Conservation (phyloP, 306 rosid species). For the Malus fusca region DNA sequence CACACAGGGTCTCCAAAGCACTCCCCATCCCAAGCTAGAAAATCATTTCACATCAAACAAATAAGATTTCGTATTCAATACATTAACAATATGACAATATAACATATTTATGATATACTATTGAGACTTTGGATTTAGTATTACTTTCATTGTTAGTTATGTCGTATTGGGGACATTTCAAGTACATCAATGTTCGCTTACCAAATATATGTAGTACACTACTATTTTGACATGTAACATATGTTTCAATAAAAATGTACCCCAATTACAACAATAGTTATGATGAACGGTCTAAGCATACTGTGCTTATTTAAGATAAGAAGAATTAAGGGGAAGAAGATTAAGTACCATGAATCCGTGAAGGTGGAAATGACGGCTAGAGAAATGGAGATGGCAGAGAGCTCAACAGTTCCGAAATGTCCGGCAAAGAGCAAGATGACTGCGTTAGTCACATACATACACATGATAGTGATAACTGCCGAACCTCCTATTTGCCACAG, state of each 20-base stretch:
- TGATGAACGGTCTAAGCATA: background rate
- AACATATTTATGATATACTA: too few species aligned
- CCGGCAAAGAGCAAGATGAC: slow-evolving; percentile 49
- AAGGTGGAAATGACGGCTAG: slow-evolving; percentile 57
- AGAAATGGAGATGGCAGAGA: slow-evolving; percentile 57
- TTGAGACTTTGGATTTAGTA: too few species aligned
- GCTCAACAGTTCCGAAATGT: slow-evolving; percentile 54
- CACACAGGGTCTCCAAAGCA: slow-evolving; percentile 72
- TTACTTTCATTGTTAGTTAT: too few species aligned
- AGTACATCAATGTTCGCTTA: too few species aligned
- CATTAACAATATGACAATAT: too few species aligned
- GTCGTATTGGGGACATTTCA: too few species aligned
- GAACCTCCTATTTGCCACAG: slow-evolving; percentile 24
- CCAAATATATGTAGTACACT: too few species aligned
- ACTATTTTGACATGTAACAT: background rate
- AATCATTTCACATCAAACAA: background rate
- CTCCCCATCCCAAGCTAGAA: slow-evolving; percentile 66
- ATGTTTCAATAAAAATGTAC: background rate
- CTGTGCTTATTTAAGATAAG: background rate
- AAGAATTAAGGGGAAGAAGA: background rate
- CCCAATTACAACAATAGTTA: too few species aligned
- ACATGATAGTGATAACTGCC: slow-evolving; percentile 3
- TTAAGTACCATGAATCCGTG: slow-evolving; percentile 44
- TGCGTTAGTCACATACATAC: slow-evolving; percentile 43
- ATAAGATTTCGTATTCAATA: background rate